Conservation (phyloP, 139 green algal genomes). For the Chlamydomonas eustigma region DNA sequence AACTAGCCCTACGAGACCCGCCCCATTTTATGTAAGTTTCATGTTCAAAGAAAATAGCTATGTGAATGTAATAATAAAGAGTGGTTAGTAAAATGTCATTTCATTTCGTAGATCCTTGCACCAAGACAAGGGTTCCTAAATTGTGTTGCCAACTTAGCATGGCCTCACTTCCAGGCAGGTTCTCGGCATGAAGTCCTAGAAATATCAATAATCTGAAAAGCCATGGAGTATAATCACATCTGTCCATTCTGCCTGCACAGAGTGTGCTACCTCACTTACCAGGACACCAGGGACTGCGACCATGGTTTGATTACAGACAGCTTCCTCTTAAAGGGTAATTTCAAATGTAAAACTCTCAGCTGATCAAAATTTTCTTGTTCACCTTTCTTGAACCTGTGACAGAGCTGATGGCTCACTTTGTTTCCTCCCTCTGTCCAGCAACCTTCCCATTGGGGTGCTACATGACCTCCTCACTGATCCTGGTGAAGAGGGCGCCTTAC, state of each 20-base stretch:
- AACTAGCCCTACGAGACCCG: neutral
- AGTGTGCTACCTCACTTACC: neutral
- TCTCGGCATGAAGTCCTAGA: neutral
- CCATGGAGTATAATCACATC: neutral
- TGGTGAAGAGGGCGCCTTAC: neutral
- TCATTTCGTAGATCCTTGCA: neutral
- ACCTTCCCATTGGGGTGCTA: slow-evolving; percentile 7
- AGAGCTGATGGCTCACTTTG: neutral
- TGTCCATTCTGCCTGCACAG: neutral
- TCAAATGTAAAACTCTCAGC: neutral
- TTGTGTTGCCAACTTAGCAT: neutral
- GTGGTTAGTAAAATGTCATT: too few species aligned
- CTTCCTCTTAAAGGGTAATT: slow-evolving; percentile 6
- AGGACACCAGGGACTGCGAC: neutral
- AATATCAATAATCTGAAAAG: neutral
- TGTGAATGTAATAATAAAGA: neutral
- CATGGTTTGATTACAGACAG: slow-evolving; percentile 13
- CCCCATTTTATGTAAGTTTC: neutral
- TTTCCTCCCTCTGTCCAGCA: neutral
- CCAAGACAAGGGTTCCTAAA: slow-evolving; percentile 4
- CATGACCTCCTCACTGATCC: neutral
- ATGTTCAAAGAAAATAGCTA: neutral
- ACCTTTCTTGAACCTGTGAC: neutral
- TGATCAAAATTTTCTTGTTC: neutral
- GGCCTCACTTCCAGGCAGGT: slow-evolving; percentile 13